phyloP scores from a whole-genome alignment of 2,329 filamentous ascomycete genomes.

The Aspergillus intermedius region DNA sequence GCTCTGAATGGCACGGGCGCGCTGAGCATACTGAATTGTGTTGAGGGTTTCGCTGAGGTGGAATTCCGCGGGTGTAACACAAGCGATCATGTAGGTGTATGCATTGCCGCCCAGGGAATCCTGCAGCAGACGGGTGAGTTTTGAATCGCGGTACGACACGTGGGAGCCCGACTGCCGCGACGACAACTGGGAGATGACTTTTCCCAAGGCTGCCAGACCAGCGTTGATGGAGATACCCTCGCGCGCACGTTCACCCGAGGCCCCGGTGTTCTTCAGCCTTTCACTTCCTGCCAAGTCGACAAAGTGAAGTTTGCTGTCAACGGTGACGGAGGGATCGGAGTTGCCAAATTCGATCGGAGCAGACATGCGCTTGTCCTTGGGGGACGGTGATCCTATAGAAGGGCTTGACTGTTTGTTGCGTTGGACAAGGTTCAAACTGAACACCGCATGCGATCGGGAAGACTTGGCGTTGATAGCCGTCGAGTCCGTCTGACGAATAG shows the following conservation, averaged over 20 bases:
- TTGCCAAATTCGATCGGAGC: conserved; percentile 70
- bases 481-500: conserved; percentile 91
- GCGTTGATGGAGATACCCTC: conserved; percentile 99
- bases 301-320: conserved; percentile 97
- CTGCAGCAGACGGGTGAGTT: conserved; percentile 86
- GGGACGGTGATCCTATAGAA: conserved; percentile 38
- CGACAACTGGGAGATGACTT: conserved; percentile 96
- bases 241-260: conserved; percentile 85
- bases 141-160: conserved; percentile 97
- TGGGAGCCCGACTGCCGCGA: conserved; percentile 80
- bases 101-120: conserved; percentile 95
- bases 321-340: conserved; percentile 62
- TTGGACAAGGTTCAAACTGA: conserved; percentile 85
- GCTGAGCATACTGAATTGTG: conserved; percentile 93
- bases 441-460: conserved; percentile 93
- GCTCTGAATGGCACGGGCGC: conserved; percentile 92
- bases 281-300: conserved; percentile 97
- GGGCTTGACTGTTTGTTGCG: conserved; percentile 49
- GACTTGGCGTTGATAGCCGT: conserved; percentile 97
- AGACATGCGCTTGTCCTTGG: conserved; percentile 76
- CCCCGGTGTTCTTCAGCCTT: conserved; percentile 91
- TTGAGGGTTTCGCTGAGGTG: conserved; percentile 96
- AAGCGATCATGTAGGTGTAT: conserved; percentile 99
- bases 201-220: conserved; percentile 86
- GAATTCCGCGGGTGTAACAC: conserved; percentile 93